Evolutionary conservation across 202 grass and related monocot species (phyloP).

Genomic region (Zizania palustris): DNA sequence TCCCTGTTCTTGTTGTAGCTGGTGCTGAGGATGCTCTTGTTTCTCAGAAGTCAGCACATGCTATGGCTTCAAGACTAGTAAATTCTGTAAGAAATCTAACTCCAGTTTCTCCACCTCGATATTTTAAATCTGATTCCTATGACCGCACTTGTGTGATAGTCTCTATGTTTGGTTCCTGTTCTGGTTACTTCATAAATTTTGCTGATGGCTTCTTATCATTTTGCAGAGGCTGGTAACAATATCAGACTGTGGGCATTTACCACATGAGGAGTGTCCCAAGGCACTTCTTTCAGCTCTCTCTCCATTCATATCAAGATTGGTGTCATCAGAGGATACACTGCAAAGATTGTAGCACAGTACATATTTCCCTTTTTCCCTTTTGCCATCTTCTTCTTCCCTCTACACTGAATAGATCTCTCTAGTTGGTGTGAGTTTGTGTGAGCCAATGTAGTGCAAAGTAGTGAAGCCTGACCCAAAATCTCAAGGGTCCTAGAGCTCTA

Average conservation of each 20-base stretch:
- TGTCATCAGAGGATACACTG: constrained; percentile 57
- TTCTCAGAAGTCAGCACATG: constrained; percentile 75
- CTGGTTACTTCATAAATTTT: not conserved
- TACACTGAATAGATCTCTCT: constrained; percentile 43
- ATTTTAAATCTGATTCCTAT: not conserved
- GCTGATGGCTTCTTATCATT: not conserved
- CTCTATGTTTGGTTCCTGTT: not conserved
- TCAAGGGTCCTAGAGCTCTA: constrained; percentile 83
- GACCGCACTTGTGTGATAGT: not conserved
- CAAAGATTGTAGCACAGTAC: constrained; percentile 63
- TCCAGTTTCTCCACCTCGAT: not conserved
- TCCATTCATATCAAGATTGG: constrained; percentile 86
- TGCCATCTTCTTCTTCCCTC: constrained; percentile 17
- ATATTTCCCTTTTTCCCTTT: not conserved
- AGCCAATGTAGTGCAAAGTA: constrained; percentile 50
- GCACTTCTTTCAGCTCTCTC: constrained; percentile 81
- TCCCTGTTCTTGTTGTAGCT: constrained; percentile 80
- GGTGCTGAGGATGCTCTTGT: constrained; percentile 94
- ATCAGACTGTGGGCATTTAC: constrained; percentile 90
- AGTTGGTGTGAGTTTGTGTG: constrained; percentile 42
- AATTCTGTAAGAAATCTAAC: constrained; percentile 76
- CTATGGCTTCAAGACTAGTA: constrained; percentile 77
- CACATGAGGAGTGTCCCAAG: constrained; percentile 94
- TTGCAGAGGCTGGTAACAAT: constrained; percentile 83
- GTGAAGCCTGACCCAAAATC: constrained; percentile 81